These are phyloP conservation scores for Logfia minima DNA, from an alignment of 129 eudicot genomes.

Conservation along the genomic window DNA sequence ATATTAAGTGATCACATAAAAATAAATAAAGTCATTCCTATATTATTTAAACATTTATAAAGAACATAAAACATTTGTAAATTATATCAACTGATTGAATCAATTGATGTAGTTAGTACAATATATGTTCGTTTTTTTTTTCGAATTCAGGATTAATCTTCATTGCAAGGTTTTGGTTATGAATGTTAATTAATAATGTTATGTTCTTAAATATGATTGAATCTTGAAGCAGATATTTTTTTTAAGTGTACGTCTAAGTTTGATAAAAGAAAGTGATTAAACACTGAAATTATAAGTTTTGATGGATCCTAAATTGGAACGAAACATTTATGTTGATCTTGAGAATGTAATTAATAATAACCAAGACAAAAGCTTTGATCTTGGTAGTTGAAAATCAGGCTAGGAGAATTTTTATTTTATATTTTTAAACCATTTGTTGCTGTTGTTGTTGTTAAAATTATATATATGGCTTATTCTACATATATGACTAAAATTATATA, in stretches of 20 bases:
- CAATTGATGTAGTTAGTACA: neutral
- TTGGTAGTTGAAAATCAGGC: no score
- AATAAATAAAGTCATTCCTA: no score
- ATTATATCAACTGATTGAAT: no score
- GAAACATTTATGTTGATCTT: slow-evolving; percentile 46
- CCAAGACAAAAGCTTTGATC: slow-evolving; percentile 25
- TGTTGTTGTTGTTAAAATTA: no score
- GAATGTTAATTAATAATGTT: neutral
- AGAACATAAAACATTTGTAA: no score
- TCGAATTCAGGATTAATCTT: slow-evolving; percentile 18
- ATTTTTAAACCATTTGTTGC: no score
- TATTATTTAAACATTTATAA: no score
- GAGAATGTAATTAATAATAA: slow-evolving; percentile 39
- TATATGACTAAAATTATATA: no score
- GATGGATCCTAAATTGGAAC: slow-evolving; percentile 50
- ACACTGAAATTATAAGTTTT: neutral
- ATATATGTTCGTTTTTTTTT: slow-evolving; percentile 1
- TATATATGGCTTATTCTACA: no score
- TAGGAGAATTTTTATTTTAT: neutral
- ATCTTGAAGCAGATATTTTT: neutral
- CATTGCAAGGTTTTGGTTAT: slow-evolving; percentile 13
- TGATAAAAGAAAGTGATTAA: neutral
- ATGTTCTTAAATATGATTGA: neutral
- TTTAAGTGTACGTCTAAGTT: neutral
- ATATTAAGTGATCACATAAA: no score